These are phyloP conservation scores for Calonectria ilicicola DNA, from an alignment of 2,329 filamentous ascomycete genomes.

Conservation along the genomic window DNA sequence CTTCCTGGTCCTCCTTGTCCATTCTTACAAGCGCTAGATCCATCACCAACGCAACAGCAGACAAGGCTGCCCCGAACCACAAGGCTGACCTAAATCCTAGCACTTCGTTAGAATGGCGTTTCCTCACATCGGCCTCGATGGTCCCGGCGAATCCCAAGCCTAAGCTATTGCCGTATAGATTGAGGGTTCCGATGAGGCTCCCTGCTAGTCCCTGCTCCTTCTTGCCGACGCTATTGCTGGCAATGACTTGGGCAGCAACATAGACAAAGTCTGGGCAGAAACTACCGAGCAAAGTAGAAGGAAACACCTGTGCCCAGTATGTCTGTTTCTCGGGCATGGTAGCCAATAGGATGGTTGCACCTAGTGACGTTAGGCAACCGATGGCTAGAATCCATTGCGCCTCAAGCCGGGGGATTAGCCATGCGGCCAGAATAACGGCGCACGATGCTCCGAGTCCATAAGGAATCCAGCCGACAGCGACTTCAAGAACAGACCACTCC, in stretches of 20 bases:
- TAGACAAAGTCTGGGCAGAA: slow-evolving; percentile 63
- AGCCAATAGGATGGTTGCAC: slow-evolving; percentile 39
- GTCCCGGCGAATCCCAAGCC: slow-evolving; percentile 49
- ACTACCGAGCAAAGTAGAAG: slow-evolving; percentile 45
- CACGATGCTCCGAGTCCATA: slow-evolving; percentile 52
- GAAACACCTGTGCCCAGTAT: slow-evolving; percentile 56
- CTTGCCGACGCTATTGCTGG: slow-evolving; percentile 61
- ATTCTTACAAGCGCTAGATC: too few relatives aligned
- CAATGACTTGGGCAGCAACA: slow-evolving; percentile 64
- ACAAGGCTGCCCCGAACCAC: too few relatives aligned
- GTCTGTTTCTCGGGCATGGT: slow-evolving; percentile 59
- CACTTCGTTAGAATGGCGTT: background rate
- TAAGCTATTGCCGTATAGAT: slow-evolving; percentile 47
- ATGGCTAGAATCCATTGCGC: slow-evolving; percentile 62
- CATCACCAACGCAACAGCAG: too few relatives aligned
- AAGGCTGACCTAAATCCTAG: background rate
- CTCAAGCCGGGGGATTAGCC: slow-evolving; percentile 57
- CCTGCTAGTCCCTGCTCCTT: slow-evolving; percentile 63
- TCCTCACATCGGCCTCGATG: slow-evolving; percentile 45
- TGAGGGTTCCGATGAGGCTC: slow-evolving; percentile 57
- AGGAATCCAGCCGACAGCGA: slow-evolving; percentile 51
- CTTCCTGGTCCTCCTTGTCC: too few relatives aligned
- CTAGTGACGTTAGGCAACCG: slow-evolving; percentile 43
- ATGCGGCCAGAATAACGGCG: slow-evolving; percentile 49
- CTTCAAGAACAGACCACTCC: slow-evolving; percentile 51